Evolutionary conservation across 768 basidiomycete species (phyloP).

Genomic region (Termitomyces sp.): DNA sequence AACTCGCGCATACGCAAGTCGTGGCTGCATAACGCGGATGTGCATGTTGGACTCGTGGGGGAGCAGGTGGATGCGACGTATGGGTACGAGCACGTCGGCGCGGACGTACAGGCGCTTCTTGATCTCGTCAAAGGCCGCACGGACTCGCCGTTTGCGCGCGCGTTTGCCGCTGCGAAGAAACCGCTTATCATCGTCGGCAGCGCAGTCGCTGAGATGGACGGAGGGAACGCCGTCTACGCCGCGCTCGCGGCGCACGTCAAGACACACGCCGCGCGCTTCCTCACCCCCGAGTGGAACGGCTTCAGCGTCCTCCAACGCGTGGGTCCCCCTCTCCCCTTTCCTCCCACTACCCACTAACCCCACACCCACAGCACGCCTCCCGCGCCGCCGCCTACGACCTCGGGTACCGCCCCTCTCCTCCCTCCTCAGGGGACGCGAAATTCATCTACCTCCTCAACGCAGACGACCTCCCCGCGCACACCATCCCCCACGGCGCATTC

Average conservation of each 20-base stretch:
- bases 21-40: conserved; percentile 74
- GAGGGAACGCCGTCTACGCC: conserved; percentile 75
- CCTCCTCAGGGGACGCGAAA: conserved; percentile 78
- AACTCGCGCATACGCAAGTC: conserved; percentile 96
- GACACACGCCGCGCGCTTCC: conserved; percentile 64
- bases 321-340: conserved; percentile 3
- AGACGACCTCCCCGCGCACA: conserved; percentile 84
- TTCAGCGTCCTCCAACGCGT: conserved; percentile 92
- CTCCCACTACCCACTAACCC: neutral
- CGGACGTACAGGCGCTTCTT: conserved; percentile 66
- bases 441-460: conserved; percentile 97
- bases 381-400: conserved; percentile 92
- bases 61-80: conserved; percentile 90
- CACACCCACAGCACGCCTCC: conserved; percentile 65
- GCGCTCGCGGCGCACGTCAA: conserved; percentile 77
- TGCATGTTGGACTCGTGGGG: conserved; percentile 88
- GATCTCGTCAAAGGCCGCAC: conserved; percentile 77
- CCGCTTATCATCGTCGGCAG: conserved; percentile 94
- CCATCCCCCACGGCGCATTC: conserved; percentile 88
- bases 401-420: conserved; percentile 74
- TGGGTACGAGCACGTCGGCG: conserved; percentile 88
- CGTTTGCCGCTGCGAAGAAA: conserved; percentile 79
- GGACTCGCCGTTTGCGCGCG: neutral
- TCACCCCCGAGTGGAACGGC: conserved; percentile 94
- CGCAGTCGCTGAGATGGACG: conserved; percentile 77